phyloP scores from a whole-genome alignment of 768 basidiomycete species.

The Daedaleopsis sinensis region DNA sequence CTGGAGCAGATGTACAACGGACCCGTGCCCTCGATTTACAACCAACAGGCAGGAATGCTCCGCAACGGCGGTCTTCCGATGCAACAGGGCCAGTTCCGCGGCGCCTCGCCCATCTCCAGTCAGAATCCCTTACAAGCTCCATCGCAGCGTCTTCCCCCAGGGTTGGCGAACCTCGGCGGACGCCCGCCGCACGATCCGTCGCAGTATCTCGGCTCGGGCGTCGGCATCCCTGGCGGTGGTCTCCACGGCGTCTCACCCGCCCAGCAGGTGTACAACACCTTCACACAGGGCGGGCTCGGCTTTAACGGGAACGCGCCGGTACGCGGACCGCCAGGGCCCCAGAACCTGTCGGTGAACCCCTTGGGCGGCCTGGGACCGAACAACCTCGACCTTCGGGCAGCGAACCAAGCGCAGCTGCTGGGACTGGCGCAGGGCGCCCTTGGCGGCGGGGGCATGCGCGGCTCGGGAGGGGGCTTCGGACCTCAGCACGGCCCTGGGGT shows the following conservation, averaged over 20 bases:
- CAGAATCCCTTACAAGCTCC: constrained; percentile 48
- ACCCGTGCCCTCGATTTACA: constrained; percentile 49
- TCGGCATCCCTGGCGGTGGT: constrained; percentile 39
- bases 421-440: constrained; percentile 48
- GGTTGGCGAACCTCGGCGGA: constrained; percentile 79
- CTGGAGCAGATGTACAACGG: constrained; percentile 57
- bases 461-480: constrained; percentile 49
- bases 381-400: constrained; percentile 56
- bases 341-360: constrained; percentile 50
- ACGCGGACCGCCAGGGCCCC: constrained; percentile 52
- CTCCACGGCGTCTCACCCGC: constrained; percentile 49
- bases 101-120: constrained; percentile 63
- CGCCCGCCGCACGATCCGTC: constrained; percentile 80
- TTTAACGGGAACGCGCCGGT: constrained; percentile 42
- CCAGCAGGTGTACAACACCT: constrained; percentile 54
- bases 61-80: constrained; percentile 57
- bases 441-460: constrained; percentile 46
- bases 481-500: constrained; percentile 40
- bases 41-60: constrained; percentile 46
- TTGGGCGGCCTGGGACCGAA: constrained; percentile 56
- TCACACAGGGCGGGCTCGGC: constrained; percentile 38
- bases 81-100: constrained; percentile 67
- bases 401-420: constrained; percentile 51
- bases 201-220: constrained; percentile 49
- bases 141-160: constrained; percentile 69